phyloP scores from a whole-genome alignment of 2,329 filamentous ascomycete species.

The Aspergillus tubingensis region DNA sequence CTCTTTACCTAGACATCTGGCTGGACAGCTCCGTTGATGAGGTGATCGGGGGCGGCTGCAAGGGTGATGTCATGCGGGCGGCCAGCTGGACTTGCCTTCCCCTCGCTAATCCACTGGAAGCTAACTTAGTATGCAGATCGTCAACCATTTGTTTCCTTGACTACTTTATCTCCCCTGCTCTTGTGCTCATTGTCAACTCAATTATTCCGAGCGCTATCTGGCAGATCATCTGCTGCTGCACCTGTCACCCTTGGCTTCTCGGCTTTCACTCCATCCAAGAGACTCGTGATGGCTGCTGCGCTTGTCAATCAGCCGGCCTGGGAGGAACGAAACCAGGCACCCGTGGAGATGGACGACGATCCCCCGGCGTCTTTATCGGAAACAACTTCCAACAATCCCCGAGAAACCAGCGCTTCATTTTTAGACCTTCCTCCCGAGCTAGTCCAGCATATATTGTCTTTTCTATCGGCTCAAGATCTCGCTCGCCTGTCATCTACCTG shows the following conservation, averaged over 20 bases:
- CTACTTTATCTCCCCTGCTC: background rate
- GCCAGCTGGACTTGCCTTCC: conserved; percentile 4
- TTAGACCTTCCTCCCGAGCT: conserved; percentile 70
- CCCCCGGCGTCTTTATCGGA: conserved; percentile 3
- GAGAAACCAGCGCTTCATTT: conserved; percentile 22
- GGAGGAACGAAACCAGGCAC: conserved; percentile 10
- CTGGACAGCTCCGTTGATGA: conserved; percentile 1
- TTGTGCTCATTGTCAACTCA: background rate
- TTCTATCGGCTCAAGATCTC: conserved; percentile 67
- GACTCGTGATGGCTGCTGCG: conserved; percentile 14
- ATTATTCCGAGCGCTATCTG: background rate
- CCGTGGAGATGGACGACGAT: conserved; percentile 1
- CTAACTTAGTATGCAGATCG: conserved; percentile 8
- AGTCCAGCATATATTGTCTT: conserved; percentile 68
- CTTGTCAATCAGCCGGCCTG: conserved; percentile 12
- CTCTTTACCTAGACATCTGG: background rate
- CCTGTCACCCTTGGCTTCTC: background rate
- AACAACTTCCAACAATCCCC: background rate
- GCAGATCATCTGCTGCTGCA: background rate
- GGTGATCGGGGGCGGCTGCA: conserved; percentile 1
- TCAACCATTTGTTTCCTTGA: background rate
- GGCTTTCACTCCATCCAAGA: background rate
- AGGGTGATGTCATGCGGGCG: conserved; percentile 9
- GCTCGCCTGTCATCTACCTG: conserved; percentile 62
- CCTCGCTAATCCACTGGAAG: background rate